Base-by-base conservation (phyloP, 129 eudicot genomes). In the Rutidosis leptorrhynchoides region DNA sequence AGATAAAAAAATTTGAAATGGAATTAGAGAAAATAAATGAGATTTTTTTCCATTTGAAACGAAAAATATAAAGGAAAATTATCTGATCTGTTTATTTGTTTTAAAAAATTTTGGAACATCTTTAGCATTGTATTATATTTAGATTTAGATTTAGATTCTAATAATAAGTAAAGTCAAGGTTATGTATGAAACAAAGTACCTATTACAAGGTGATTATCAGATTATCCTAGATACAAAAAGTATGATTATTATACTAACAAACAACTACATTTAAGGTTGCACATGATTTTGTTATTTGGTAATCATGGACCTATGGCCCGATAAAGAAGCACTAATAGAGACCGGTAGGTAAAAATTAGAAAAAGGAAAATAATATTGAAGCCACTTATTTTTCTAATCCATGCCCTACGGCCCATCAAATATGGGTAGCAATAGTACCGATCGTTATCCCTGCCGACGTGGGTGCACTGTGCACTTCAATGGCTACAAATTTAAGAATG, bases 221-320 rank as follows among this genome's bases (percentile, higher is more conserved):
- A n/a, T n/a, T 42, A 69, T 58, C 21, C 6, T 22, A 25, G 35
- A 62, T 62, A 61, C 33, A 23, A 28, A 7, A 63, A 55, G 40
- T 57, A 65, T 64, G n/a, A n/a, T n/a, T n/a, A n/a, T n/a, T n/a
- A n/a, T 42, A 40, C 16, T 20, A 46, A 28, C 56, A 58, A 48
- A 67, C 74, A 74, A 48, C 11, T 63, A 48, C 71, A 73, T 73
- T 73, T 63, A 73, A 73, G 77, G 55, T 26, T 63, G 64, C 77
- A 73, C 77, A 54, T 73, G 77, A 53, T 67, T 23, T 46, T 68
- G 67, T 67, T 70, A 70, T 43, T 64, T 25, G n/a, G 22, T 23
- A 7, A 24, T 48, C n/a, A 46, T 32, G 56, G 69, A 56, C 69
- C 74, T 48, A 3, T 33, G 69, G 74, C 57, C 62, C 68, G 74